These are phyloP conservation scores for Populus simonii DNA, from an alignment of 345 rosid species.

Conservation along the genomic window DNA sequence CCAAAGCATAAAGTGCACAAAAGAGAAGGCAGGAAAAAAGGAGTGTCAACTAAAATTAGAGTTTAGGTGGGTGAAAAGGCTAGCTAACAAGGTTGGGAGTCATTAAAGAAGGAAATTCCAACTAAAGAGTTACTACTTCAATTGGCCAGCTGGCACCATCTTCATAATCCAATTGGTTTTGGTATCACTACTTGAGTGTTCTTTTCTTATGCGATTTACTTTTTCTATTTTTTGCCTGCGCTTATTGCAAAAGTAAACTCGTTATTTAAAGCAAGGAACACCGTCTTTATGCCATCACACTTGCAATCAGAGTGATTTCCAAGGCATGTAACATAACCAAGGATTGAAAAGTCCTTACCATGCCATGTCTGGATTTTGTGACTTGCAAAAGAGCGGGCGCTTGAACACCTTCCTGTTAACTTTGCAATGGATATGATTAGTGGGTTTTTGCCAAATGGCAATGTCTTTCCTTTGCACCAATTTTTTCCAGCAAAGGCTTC, in stretches of 20 bases:
- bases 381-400: constrained; percentile 57
- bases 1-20: neutral
- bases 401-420: constrained; percentile 48
- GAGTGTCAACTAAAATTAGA: neutral
- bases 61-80: constrained; percentile 8
- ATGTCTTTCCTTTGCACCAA: constrained; percentile 55
- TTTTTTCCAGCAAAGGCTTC: constrained; percentile 85
- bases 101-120: neutral
- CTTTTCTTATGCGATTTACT: neutral
- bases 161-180: constrained; percentile 31
- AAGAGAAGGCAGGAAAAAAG: neutral
- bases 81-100: neutral
- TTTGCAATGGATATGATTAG: constrained; percentile 74
- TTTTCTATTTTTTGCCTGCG: neutral
- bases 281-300: neutral
- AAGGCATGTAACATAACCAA: neutral
- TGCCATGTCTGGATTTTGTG: constrained; percentile 69
- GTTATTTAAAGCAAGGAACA: neutral
- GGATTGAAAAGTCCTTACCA: constrained; percentile 44
- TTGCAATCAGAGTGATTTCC: neutral
- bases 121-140: neutral
- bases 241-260: neutral
- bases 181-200: constrained; percentile 26
- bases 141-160: constrained; percentile 5
- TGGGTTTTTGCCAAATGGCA: constrained; percentile 89